Percentiles rank a stretch among this genome's conserved stretches.
phyloP scores from a whole-genome alignment of 148 eudicot genomes.

The Fagopyrum esculentum region DNA sequence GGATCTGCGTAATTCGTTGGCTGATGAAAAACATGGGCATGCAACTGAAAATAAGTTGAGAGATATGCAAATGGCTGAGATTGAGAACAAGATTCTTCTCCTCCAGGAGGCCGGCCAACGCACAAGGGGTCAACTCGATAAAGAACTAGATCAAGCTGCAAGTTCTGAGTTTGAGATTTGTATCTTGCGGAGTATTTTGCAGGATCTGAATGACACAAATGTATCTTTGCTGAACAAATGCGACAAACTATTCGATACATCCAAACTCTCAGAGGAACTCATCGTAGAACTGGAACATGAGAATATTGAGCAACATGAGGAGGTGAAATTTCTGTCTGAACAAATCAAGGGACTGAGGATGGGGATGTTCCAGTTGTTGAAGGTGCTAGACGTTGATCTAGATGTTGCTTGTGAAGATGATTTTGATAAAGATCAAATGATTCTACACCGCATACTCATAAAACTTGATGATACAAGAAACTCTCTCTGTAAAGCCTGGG shows the following conservation, averaged over 20 bases:
- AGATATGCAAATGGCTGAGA: conserved; percentile 32
- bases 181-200: conserved; percentile 40
- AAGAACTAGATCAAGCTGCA: conserved; percentile 52
- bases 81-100: conserved; percentile 37
- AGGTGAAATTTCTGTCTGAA: conserved; percentile 47
- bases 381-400: conserved; percentile 37
- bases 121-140: conserved; percentile 49
- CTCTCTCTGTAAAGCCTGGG: conserved; percentile 39
- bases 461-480: conserved; percentile 39
- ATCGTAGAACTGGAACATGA: conserved; percentile 47
- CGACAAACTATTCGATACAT: conserved; percentile 62
- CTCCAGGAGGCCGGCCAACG: conserved; percentile 37
- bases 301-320: conserved; percentile 40
- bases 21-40: conserved; percentile 50
- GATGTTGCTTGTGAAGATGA: conserved; percentile 28
- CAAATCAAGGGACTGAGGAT: conserved; percentile 36
- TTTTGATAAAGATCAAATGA: conserved; percentile 34
- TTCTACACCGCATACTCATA: conserved; percentile 32
- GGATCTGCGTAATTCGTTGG: conserved; percentile 44
- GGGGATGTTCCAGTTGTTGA: conserved; percentile 47
- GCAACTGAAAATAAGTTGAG: conserved; percentile 28
- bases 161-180: conserved; percentile 65
- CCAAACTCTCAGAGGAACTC: conserved; percentile 49
- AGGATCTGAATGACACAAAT: conserved; percentile 50
- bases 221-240: conserved; percentile 35